These are phyloP conservation scores for Garcia nutans DNA, from an alignment of 345 rosid species.

Conservation along the genomic window DNA sequence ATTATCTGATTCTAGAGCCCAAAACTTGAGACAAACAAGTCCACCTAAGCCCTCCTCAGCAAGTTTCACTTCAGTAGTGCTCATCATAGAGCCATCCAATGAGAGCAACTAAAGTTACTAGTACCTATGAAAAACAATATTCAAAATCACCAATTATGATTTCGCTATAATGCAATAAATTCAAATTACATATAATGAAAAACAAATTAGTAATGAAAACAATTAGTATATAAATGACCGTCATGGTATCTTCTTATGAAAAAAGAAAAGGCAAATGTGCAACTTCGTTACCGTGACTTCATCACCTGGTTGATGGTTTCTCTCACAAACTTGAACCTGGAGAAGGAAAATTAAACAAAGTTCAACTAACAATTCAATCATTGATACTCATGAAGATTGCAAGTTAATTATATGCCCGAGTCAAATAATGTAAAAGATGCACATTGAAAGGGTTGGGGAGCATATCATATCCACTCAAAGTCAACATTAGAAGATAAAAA, in stretches of 20 bases:
- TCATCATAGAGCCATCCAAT: slow-evolving; percentile 71
- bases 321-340: slow-evolving; percentile 94
- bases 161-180: neutral
- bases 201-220: neutral
- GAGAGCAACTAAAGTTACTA: slow-evolving; percentile 75
- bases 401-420: slow-evolving; percentile 1
- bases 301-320: slow-evolving; percentile 96
- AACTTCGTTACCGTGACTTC: slow-evolving; percentile 65
- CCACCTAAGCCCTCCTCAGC: slow-evolving; percentile 90
- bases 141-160: slow-evolving; percentile 16
- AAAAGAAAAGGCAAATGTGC: slow-evolving; percentile 1
- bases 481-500: neutral
- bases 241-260: neutral
- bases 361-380: no score
- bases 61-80: slow-evolving; percentile 82
- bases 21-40: slow-evolving; percentile 80
- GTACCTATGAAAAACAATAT: slow-evolving; percentile 44
- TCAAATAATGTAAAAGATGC: neutral
- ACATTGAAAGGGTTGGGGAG: neutral
- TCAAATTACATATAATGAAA: neutral
- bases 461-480: neutral
- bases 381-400: neutral
- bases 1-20: slow-evolving; percentile 53
- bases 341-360: no score
- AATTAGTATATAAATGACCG: neutral